Evolutionary conservation across 257 asterid species (phyloP).

Genomic region (Solanum tarijense): DNA sequence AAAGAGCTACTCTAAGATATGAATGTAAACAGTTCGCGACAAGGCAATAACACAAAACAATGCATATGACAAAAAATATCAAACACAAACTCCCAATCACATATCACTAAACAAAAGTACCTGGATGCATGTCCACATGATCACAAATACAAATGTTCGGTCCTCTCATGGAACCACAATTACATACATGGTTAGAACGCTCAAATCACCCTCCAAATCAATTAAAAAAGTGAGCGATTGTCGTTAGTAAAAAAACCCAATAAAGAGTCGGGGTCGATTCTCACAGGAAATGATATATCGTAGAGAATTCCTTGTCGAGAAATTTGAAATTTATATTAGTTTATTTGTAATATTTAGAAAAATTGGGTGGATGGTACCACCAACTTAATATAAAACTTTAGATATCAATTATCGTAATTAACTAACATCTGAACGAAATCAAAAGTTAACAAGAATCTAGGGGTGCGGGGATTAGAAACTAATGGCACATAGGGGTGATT

Average conservation of each 20-base stretch:
- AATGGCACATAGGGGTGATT: neutral
- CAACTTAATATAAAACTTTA: too few species aligned
- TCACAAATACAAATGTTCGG: neutral
- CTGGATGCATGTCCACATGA: neutral
- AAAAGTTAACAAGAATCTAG: neutral
- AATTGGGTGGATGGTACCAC: neutral
- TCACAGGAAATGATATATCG: too few species aligned
- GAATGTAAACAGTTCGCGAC: too few species aligned
- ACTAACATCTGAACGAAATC: neutral
- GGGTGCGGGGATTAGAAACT: neutral
- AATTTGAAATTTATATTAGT: too few species aligned
- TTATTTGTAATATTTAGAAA: too few species aligned
- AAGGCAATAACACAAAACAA: too few species aligned
- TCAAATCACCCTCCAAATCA: neutral
- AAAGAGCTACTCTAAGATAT: neutral
- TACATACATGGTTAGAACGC: neutral
- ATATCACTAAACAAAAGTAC: too few species aligned
- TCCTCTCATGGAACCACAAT: neutral
- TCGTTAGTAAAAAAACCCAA: too few species aligned
- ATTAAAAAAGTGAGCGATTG: neutral
- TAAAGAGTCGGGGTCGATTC: too few species aligned
- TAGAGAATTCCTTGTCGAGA: too few species aligned
- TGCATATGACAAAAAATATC: neutral
- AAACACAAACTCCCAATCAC: neutral
- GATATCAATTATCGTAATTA: neutral